phyloP scores from a whole-genome alignment of 306 rosid genomes.

The Fagus sylvatica region DNA sequence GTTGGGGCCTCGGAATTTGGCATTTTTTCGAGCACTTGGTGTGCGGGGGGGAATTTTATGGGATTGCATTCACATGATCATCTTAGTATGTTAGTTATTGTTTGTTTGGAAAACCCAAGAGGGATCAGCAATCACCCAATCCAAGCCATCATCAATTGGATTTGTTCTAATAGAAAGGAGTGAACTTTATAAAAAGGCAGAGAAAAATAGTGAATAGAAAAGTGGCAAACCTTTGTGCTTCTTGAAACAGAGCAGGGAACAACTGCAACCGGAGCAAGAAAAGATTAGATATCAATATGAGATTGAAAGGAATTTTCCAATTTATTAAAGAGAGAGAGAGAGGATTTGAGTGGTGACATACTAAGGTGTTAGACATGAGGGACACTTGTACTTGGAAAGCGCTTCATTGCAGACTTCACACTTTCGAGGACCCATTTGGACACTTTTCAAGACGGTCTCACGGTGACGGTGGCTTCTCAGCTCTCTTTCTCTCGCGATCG shows the following conservation, averaged over 20 bases:
- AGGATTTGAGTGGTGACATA: slow-evolving; percentile 27
- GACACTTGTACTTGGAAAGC: slow-evolving; percentile 81
- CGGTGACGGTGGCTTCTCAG: too few species aligned
- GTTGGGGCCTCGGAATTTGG: neutral
- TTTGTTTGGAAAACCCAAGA: neutral
- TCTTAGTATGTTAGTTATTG: neutral
- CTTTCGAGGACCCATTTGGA: slow-evolving; percentile 57
- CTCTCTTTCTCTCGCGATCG: too few species aligned
- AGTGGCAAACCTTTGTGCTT: slow-evolving; percentile 71
- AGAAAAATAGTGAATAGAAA: neutral
- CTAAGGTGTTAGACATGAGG: slow-evolving; percentile 74
- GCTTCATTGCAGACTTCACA: slow-evolving; percentile 74
- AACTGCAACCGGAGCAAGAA: slow-evolving; percentile 39
- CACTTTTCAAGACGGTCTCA: neutral
- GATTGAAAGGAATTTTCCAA: neutral
- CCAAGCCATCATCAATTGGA: neutral
- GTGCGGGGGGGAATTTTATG: neutral
- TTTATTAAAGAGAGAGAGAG: too few species aligned
- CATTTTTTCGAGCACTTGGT: neutral
- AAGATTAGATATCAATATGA: slow-evolving; percentile 10
- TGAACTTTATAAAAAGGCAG: neutral
- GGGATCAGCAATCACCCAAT: neutral
- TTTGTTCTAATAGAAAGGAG: neutral
- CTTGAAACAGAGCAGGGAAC: slow-evolving; percentile 77
- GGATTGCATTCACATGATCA: neutral